These are phyloP conservation scores for Alternaria hordeiaustralica DNA, from an alignment of 2,329 filamentous ascomycete genomes.

Conservation along the genomic window DNA sequence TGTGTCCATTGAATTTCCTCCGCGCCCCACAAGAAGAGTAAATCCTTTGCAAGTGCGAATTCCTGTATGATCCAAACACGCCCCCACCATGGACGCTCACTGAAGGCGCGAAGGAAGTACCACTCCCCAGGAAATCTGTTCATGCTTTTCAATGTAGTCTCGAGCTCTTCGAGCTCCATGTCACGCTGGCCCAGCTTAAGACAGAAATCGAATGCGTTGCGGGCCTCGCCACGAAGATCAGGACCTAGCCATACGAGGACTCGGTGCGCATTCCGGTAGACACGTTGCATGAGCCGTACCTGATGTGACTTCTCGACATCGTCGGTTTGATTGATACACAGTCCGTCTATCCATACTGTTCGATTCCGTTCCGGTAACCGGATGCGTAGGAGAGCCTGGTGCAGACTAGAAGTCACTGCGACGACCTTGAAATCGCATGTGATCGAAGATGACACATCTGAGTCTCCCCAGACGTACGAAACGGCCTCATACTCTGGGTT, in stretches of 20 bases:
- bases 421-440: not conserved
- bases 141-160: not conserved
- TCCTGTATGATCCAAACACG: not conserved
- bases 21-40: not conserved
- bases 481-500: not conserved
- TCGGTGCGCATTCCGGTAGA: not conserved
- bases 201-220: not conserved
- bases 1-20: not conserved
- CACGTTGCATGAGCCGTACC: not conserved
- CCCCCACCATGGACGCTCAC: not conserved
- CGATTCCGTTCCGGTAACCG: not conserved
- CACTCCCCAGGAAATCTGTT: too few species aligned
- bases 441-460: not conserved
- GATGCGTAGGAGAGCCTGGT: rapidly evolving
- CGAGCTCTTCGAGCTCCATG: not conserved
- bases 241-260: not conserved
- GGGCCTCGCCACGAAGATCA: not conserved
- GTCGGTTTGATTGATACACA: not conserved
- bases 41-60: not conserved
- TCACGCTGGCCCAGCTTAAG: not conserved
- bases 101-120: too few species aligned
- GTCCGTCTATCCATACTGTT: not conserved
- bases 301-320: not conserved
- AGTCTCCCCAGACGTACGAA: not conserved
- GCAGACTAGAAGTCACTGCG: not conserved